phyloP scores from a whole-genome alignment of 2,329 filamentous ascomycete species.

The Ophiostoma sp. region DNA sequence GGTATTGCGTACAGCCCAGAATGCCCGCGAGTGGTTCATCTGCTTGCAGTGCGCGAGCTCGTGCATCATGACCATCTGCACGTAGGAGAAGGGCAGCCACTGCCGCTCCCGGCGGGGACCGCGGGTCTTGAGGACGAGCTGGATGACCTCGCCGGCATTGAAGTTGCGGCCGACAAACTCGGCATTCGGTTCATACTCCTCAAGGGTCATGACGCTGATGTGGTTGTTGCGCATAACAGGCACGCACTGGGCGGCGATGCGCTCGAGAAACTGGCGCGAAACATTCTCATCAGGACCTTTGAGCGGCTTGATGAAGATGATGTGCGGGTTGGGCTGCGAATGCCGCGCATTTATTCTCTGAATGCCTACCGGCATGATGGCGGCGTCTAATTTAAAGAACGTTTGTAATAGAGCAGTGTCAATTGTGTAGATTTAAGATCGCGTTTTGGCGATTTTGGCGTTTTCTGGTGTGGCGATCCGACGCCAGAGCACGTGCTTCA shows the following conservation, averaged over 20 bases:
- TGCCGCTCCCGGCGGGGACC: constrained; percentile 44
- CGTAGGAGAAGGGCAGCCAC: constrained; percentile 77
- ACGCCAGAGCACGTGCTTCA: constrained; percentile 24
- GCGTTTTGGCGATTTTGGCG: not conserved
- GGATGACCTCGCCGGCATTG: constrained; percentile 81
- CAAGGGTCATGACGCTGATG: constrained; percentile 62
- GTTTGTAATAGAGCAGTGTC: not conserved
- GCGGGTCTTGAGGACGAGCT: constrained; percentile 70
- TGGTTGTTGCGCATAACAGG: constrained; percentile 65
- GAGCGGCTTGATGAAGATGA: constrained; percentile 80
- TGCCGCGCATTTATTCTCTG: constrained; percentile 70
- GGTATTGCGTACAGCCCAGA: constrained; percentile 72
- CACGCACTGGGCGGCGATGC: constrained; percentile 74
- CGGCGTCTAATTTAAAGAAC: not conserved
- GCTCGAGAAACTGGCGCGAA: constrained; percentile 66
- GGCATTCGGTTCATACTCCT: constrained; percentile 73
- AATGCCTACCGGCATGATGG: constrained; percentile 63
- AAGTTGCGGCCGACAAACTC: constrained; percentile 88
- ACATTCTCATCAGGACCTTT: constrained; percentile 56
- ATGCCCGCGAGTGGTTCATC: constrained; percentile 80
- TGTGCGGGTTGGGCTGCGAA: constrained; percentile 68
- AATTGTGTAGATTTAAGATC: not conserved
- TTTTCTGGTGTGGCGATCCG: not conserved
- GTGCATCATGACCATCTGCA: constrained; percentile 96
- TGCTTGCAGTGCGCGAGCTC: constrained; percentile 83